Percentiles rank a stretch among this genome's conserved stretches.
These are phyloP conservation scores for Boletus rex-veris DNA, from an alignment of 768 basidiomycete genomes.

Conservation along the genomic window DNA sequence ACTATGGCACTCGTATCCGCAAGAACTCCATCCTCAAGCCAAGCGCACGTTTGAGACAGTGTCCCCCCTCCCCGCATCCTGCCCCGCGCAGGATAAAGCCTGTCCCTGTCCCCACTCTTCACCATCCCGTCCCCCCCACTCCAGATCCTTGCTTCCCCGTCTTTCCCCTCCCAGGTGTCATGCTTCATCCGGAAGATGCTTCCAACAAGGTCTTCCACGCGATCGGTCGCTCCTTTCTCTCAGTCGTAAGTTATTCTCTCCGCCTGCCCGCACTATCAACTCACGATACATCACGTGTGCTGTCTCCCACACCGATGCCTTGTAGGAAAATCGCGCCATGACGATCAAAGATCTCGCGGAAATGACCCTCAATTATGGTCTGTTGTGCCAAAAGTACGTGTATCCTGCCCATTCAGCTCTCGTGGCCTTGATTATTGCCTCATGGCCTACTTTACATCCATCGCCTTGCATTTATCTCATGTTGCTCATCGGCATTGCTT, in stretches of 20 bases:
- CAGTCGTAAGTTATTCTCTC: slow-evolving; percentile 52
- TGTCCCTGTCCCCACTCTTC: slow-evolving; percentile 23
- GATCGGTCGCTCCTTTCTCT: slow-evolving; percentile 67
- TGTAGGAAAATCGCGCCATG: slow-evolving; percentile 76
- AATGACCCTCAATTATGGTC: slow-evolving; percentile 58
- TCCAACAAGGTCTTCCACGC: slow-evolving; percentile 69
- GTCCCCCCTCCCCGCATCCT: slow-evolving; percentile 37
- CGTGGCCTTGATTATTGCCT: slow-evolving; percentile 8
- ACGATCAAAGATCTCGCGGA: slow-evolving; percentile 84
- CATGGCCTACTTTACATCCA: slow-evolving; percentile 1
- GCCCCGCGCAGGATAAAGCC: slow-evolving; percentile 33
- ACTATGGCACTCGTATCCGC: slow-evolving; percentile 54
- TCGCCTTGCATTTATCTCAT: slow-evolving; percentile 10
- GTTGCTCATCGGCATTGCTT: slow-evolving; percentile 7
- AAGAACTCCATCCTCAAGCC: slow-evolving; percentile 52
- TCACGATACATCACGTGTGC: slow-evolving; percentile 18
- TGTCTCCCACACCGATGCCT: slow-evolving; percentile 3
- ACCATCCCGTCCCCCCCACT: slow-evolving; percentile 15
- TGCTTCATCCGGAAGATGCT: slow-evolving; percentile 74
- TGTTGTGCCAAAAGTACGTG: slow-evolving; percentile 73
- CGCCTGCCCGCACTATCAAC: slow-evolving; percentile 8
- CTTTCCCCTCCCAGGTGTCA: slow-evolving; percentile 62
- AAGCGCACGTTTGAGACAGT: slow-evolving; percentile 47
- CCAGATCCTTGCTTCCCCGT: slow-evolving; percentile 28
- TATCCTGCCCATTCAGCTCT: slow-evolving; percentile 10